phyloP scores from a whole-genome alignment of 805 yeast genomes.

The Kazachstania taianensis region DNA sequence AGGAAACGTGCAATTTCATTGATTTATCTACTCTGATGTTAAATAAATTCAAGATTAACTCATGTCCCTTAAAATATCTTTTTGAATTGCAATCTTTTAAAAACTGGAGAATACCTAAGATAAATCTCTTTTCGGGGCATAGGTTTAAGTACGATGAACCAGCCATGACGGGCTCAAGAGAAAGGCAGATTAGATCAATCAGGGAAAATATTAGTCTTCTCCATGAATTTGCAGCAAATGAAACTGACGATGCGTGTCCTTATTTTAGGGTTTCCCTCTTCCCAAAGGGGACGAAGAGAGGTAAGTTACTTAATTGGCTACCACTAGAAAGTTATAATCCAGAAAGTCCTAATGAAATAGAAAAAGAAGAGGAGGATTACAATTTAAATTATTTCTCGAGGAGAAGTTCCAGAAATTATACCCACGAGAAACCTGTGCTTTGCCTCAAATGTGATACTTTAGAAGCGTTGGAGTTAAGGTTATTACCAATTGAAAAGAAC shows the following conservation, averaged over 20 bases:
- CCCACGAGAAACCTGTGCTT: conserved; percentile 13
- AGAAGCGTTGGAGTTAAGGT: conserved; percentile 12
- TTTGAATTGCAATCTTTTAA: conserved; percentile 20
- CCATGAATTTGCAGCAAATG: conserved; percentile 12
- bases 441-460: conserved; percentile 15
- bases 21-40: conserved; percentile 15
- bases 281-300: conserved; percentile 15
- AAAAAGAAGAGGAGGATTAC: background rate
- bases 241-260: conserved; percentile 19
- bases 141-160: conserved; percentile 17
- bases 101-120: conserved; percentile 18
- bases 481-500: conserved; percentile 7
- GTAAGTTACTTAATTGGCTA: conserved; percentile 20
- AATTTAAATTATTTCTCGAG: background rate
- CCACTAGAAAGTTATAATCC: conserved; percentile 6
- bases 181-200: conserved; percentile 7
- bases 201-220: conserved; percentile 11
- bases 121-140: conserved; percentile 19
- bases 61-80: conserved; percentile 9
- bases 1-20: conserved; percentile 16
- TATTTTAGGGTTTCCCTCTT: conserved; percentile 17
- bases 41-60: conserved; percentile 8
- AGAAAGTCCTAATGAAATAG: background rate
- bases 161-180: conserved; percentile 9
- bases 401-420: background rate